A percentile compares a stretch with the other conserved stretches of the same genome.
phyloP scores from a whole-genome alignment of 805 yeast genomes.

The Hermanozyma aechmeae region DNA sequence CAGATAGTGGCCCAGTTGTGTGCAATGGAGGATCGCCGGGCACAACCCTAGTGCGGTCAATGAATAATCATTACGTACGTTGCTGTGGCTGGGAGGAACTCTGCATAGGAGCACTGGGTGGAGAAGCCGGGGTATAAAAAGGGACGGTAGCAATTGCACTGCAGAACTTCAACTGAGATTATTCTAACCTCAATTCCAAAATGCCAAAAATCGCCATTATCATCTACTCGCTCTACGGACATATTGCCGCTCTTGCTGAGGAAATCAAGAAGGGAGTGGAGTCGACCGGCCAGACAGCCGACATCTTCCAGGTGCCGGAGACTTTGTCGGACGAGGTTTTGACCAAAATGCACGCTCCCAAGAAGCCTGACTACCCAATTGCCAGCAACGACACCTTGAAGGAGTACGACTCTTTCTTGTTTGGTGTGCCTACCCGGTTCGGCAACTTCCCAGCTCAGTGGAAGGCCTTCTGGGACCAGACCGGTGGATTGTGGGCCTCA shows the following conservation, averaged over 20 bases:
- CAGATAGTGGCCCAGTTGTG: too few species aligned
- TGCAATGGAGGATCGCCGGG: too few species aligned
- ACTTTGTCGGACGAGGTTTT: neutral
- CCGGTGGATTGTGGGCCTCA: conserved; percentile 72
- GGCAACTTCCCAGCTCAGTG: conserved; percentile 78
- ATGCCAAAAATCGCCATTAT: conserved; percentile 11
- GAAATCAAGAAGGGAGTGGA: conserved; percentile 9
- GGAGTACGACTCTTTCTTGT: conserved; percentile 69
- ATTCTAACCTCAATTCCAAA: too few species aligned
- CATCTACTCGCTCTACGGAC: conserved; percentile 12
- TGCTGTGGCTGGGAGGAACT: too few species aligned
- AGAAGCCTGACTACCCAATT: conserved; percentile 35
- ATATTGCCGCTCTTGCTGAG: conserved; percentile 10
- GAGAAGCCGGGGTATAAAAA: too few species aligned
- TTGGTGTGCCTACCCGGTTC: conserved; percentile 82
- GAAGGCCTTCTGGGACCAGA: conserved; percentile 66
- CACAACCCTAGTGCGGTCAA: too few species aligned
- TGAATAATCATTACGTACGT: too few species aligned
- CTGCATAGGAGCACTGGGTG: too few species aligned
- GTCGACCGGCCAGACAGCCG: conserved; percentile 4
- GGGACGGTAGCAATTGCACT: too few species aligned
- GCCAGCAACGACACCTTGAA: conserved; percentile 51
- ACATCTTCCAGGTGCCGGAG: conserved; percentile 1
- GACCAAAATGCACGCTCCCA: neutral
- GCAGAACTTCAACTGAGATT: too few species aligned